Conservation (phyloP, 1,139 yeast genomes). For the Lodderomyces margitis region DNA sequence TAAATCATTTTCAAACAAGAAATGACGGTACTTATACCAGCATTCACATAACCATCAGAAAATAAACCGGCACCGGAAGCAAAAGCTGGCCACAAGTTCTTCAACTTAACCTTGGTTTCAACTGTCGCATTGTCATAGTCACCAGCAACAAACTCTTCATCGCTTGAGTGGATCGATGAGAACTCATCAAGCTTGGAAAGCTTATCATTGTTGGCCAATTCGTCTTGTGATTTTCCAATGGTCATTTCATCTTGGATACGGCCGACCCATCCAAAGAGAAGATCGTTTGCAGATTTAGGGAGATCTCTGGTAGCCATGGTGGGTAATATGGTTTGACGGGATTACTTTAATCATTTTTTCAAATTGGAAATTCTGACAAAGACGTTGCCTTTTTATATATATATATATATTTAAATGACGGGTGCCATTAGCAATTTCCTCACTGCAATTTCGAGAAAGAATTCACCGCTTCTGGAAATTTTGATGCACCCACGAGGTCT, state of each 20-base stretch:
- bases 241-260: constrained; percentile 24
- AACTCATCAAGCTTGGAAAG: not conserved
- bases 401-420: too few species aligned
- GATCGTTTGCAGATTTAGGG: constrained; percentile 40
- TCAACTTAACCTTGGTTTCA: constrained; percentile 21
- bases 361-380: too few species aligned
- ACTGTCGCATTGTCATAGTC: constrained; percentile 17
- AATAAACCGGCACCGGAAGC: constrained; percentile 91
- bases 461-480: too few species aligned
- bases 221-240: constrained; percentile 24
- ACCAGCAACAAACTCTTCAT: constrained; percentile 1
- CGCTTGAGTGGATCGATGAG: not conserved
- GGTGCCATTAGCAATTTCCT: too few species aligned
- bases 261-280: constrained; percentile 37
- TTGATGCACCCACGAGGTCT: too few species aligned
- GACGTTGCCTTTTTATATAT: too few species aligned
- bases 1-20: constrained; percentile 66
- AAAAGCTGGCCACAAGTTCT: constrained; percentile 66
- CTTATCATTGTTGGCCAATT: constrained; percentile 23
- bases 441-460: too few species aligned
- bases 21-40: constrained; percentile 73
- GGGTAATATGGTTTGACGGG: too few species aligned
- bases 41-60: constrained; percentile 88
- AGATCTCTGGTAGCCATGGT: constrained; percentile 51
- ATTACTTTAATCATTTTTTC: too few species aligned